Evolutionary conservation across 805 yeast genomes (phyloP).

Genomic region (Lipomyces sp.): DNA sequence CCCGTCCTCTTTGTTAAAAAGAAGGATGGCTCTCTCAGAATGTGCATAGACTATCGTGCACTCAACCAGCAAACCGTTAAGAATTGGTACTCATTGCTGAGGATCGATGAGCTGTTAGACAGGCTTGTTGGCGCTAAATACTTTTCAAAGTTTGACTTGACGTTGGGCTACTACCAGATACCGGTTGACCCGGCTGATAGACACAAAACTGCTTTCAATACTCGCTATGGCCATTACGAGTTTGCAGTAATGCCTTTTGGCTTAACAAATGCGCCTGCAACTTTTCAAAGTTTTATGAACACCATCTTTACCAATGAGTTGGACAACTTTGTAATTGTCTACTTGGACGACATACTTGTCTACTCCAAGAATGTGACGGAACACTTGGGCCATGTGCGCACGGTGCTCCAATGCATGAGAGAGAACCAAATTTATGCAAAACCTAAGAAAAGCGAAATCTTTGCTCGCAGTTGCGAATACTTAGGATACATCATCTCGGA

Average conservation of each 20-base stretch:
- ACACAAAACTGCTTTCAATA: constrained; percentile 32
- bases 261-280: constrained; percentile 33
- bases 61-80: constrained; percentile 4
- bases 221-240: constrained; percentile 30
- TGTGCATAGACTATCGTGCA: constrained; percentile 3
- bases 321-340: constrained; percentile 14
- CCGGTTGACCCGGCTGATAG: constrained; percentile 33
- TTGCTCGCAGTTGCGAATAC: neutral
- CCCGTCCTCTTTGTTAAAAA: constrained; percentile 28
- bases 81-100: constrained; percentile 10
- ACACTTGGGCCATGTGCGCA: neutral
- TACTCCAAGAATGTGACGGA: neutral
- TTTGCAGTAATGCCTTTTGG: constrained; percentile 37
- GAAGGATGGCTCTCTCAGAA: constrained; percentile 28
- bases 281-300: constrained; percentile 30
- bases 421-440: constrained; percentile 1
- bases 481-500: constrained; percentile 4
- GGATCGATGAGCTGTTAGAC: constrained; percentile 3
- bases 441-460: constrained; percentile 7
- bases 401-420: neutral
- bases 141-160: constrained; percentile 4
- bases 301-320: constrained; percentile 12
- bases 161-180: constrained; percentile 5
- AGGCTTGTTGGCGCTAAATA: neutral
- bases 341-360: constrained; percentile 32